Conservation (phyloP, 163 green algal genomes). For the Scenedesmus sp. region DNA sequence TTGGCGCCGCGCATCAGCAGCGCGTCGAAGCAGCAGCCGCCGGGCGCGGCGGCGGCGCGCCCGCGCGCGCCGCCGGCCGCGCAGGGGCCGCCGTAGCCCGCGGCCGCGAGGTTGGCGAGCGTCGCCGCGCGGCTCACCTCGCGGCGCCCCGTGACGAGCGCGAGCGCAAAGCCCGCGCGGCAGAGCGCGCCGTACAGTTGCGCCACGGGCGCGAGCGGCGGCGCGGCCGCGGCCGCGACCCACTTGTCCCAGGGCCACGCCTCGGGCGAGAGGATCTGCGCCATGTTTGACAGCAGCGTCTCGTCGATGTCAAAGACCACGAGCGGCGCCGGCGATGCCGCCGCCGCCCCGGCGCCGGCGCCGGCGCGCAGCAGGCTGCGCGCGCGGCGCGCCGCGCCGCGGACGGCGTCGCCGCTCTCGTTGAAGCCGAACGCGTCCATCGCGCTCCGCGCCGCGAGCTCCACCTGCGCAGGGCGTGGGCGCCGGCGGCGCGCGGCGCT, state of each 20-base stretch:
- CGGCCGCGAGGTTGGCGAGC: constrained; percentile 60
- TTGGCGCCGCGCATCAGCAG: constrained; percentile 15
- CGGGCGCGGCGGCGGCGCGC: not conserved
- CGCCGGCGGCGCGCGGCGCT: too few species aligned
- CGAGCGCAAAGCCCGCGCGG: constrained; percentile 47
- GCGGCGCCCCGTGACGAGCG: constrained; percentile 72
- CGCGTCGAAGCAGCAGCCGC: constrained; percentile 20
- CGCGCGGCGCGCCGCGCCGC: not conserved
- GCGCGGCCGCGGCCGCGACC: constrained; percentile 28
- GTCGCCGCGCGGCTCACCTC: constrained; percentile 57
- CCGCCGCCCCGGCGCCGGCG: too few species aligned
- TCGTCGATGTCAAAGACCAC: constrained; percentile 77
- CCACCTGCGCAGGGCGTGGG: too few species aligned
- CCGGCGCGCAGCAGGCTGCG: too few species aligned
- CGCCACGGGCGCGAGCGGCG: constrained; percentile 53
- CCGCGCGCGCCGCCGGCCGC: not conserved
- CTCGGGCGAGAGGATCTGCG: not conserved
- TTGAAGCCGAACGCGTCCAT: constrained; percentile 28
- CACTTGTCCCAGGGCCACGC: constrained; percentile 16
- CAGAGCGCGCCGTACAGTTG: constrained; percentile 51
- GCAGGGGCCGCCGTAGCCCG: constrained; percentile 53
- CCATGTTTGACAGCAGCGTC: constrained; percentile 70
- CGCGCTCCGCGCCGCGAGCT: not conserved
- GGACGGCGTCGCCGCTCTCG: not conserved
- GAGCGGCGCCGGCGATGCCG: too few species aligned